Evolutionary conservation across 1,139 yeast species (phyloP), one percentile per base, ranked within the genome.

Genomic region (Candida sojae): DNA sequence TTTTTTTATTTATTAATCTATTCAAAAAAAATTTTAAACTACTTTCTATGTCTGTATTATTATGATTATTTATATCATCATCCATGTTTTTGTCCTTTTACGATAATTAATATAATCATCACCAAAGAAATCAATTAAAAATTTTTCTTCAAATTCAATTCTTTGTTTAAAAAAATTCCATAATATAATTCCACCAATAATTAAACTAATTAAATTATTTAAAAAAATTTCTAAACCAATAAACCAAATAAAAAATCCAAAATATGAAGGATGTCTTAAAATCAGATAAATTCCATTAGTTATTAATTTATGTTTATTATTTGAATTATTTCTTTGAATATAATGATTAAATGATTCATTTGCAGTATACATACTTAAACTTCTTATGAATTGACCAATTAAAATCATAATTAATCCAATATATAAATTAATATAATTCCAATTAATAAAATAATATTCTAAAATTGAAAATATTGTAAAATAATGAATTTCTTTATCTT

Each of bases 191-290:
- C 60, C 61, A 2, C 77, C 78, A 5, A 58, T 53, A 0, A 50
- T 44, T 10, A 68, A 52, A 4, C 66, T 52, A 1, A 71, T 40
- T 38, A 63, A 48, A 64, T 91, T 93, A 43, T 82, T 70, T 50
- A 92, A 66, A 54, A 86, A 60, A 45, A 92, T 37, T 63, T 93
- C 96, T 1, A 91, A 75, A 0, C 98, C 98, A 4, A 92, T 59
- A 28, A 95, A 93, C 97, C 98, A 95, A 81, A 90, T 84, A 61
- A 85, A 92, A 64, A 88, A 93, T 0, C 98, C 99, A 48, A 84
- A 79, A 66, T 93, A 93, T 45, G 96, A 86, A 9, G 99, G 99
- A 63, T 93, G 99, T 51, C 99, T 76, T 8, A 81, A 68, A 17
- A 68, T 54, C 1, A 73, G 52, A 65, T 93, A 93, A 3, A 93